Evolutionary conservation across 2,329 filamentous ascomycete species (phyloP), one percentile per base, ranked within the genome.

Genomic region (Periconia sp.): DNA sequence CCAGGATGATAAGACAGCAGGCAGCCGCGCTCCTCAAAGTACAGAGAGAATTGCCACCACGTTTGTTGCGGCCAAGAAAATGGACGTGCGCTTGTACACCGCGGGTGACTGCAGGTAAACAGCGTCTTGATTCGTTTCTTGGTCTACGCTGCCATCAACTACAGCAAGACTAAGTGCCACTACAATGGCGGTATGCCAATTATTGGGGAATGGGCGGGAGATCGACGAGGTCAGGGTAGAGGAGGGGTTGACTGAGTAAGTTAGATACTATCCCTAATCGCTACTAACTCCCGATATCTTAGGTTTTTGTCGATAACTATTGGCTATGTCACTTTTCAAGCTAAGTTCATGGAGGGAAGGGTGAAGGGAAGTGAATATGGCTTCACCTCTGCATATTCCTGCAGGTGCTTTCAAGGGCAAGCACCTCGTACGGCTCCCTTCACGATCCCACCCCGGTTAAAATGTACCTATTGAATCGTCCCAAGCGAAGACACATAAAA

Each of bases 51-150:
- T 59, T 57, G 54, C 56, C 52, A 60, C 65, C 69, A 72, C 68
- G 70, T 73, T 73, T 72, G 68, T 62, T 54, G 52, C 44, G 53
- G 59, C 58, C 49, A 61, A 53, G 56, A 44, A 33, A 27, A 55
- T 54, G 66, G 55, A 61, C 64, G 67, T 70, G 66, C 66, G 60
- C 53, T 61, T 67, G 67, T 70, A 52, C 62, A 27, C 46, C 53
- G 48, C 68, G 70, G 71, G 31, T 59, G 46, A 59, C 55, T 68
- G 65, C 69, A 74, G 57, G 52, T 60, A 61, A 63, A 63, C 57
- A 65, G 37, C 52, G 33, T 62, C 60, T 57, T 55, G 59, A 66
- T 66, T 68, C 62, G 63, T 51, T 59, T 47, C 41, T 56, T 53
- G 46, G 57, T 43, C 59, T 57, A 61, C 62, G 43, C 55, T 44